Evolutionary conservation across 2,329 filamentous ascomycete genomes (phyloP), one percentile per base, ranked within the genome.

Genomic region (Penicillium sp.): DNA sequence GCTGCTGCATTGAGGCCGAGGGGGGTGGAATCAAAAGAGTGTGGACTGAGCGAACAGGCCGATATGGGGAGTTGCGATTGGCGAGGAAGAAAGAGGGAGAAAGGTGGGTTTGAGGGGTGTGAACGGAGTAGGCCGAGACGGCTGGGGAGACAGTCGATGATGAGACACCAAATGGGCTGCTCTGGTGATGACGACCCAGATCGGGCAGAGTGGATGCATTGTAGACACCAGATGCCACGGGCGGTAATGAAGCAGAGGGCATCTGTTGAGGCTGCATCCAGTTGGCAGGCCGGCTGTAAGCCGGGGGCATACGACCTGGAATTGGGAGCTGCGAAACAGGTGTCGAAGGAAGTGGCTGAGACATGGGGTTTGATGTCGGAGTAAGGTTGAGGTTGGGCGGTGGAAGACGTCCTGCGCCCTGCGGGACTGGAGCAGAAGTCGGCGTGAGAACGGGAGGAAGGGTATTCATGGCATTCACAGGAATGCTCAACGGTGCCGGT

Each of bases 1-100:
- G 88, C 64, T 89, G 83, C 60, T 93, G 88, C 59, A 95, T 82
- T 7, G 90, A 90, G 8, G 86, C 82, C 23, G 90, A 89, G 0
- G 92, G 89, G 6, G 92, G 90, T 29, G 92, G 92, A 55, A 94
- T 91, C 27, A 97, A 81, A n/a, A 97, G 83, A 0, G 91, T 96
- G 64, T 94, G 92, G 56, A 97, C 90, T 57, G 90, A 85, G 51
- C 92, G 89, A 37, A 97, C 88, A 1, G 93, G 93, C 60, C 91
- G 89, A 75, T 97, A 97, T 3, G 94, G 94, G 53, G 93, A 97
- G 60, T 89, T 87, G 54, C 94, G 85, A 70, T 96, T 90, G 67
- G 90, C 89, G 35, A 97, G 80, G 74, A 95, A 95, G 67, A 90
- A 85, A 11, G 89, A 92, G 1, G 93, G 93, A 29, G 94, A 97